These are phyloP conservation scores for Gaertneriomyces sp. DNA, from an alignment of 192 early-diverging fungal species.

Conservation along the genomic window DNA sequence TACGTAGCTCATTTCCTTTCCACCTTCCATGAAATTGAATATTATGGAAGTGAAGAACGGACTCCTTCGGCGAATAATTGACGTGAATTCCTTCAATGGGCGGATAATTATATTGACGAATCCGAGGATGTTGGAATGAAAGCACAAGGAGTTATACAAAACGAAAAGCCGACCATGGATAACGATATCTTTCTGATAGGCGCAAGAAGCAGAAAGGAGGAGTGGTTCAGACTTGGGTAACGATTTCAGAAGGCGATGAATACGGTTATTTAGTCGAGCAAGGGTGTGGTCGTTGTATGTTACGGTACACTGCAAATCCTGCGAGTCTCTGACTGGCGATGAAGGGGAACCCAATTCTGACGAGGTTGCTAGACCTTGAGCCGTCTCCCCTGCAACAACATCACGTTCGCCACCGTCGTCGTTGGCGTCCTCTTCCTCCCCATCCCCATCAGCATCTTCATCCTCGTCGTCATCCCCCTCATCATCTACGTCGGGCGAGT, in stretches of 20 bases:
- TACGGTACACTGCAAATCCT: too few relatives aligned
- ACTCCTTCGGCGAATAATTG: conserved; percentile 24
- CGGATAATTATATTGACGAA: conserved; percentile 53
- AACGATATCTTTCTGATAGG: conserved; percentile 41
- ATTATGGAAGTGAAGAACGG: conserved; percentile 36
- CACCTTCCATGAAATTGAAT: too few relatives aligned
- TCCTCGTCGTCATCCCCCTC: conserved; percentile 25
- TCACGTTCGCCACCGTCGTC: too few relatives aligned
- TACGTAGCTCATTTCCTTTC: too few relatives aligned
- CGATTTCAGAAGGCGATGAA: conserved; percentile 42
- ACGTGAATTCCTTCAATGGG: conserved; percentile 38
- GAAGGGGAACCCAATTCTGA: too few relatives aligned
- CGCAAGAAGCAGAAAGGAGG: conserved; percentile 20
- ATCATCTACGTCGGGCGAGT: background rate
- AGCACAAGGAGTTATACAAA: conserved; percentile 60
- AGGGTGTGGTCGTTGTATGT: conserved; percentile 32
- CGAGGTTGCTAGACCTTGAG: too few relatives aligned
- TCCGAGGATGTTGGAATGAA: conserved; percentile 60
- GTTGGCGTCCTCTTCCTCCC: background rate
- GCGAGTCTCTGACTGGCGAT: too few relatives aligned
- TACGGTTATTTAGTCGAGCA: conserved; percentile 34
- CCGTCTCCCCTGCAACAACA: too few relatives aligned
- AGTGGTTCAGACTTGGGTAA: conserved; percentile 33
- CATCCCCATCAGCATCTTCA: conserved; percentile 24
- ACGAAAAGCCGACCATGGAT: conserved; percentile 53